Evolutionary conservation across 1,284 basidiomycete genomes (phyloP), one percentile per base, ranked within the genome.

Genomic region (Sanghuangporus weigelae): DNA sequence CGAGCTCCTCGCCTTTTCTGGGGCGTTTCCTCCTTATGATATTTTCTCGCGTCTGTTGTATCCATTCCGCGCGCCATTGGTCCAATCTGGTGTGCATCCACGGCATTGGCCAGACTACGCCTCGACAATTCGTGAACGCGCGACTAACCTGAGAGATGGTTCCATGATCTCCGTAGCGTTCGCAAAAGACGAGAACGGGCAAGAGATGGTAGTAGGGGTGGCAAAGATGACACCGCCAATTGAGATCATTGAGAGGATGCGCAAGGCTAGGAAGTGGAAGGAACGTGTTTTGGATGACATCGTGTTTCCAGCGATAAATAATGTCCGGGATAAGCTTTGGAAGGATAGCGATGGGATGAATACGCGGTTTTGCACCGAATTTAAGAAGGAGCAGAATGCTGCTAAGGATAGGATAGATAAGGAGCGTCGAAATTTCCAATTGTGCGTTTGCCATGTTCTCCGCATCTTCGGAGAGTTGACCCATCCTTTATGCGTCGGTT

Each of bases 91-190:
- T 42, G 55, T 57, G 23, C 59, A 49, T 19, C 63, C 63, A 51
- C 58, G 59, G 26, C 55, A n/a, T 53, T 64, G 63, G 63, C 63
- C 63, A 11, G 63, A 64, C 36, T 64, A 44, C 59, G 31, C 14
- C 1, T 23, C 54, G 46, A 57, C 59, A 14, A 42, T 64, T 8
- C 58, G 59, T 26, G 11, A 21, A 10, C 31, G 31, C 12, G 42
- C 44, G 35, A 39, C n/a, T 16, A 44, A 57, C 14, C 26, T 64
- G 40, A n/a, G 59, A n/a, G 40, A 60, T 21, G 58, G 63, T 14
- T 19, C 19, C 6, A 39, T 64, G 10, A 10, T 60, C 0, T 60
- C 51, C 23, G 60, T 44, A 11, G 63, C 63, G 6, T 56, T 57
- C 2, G 59, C 49, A n/a, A 10, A 31, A 31, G 58, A 60, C 11